phyloP scores from a whole-genome alignment of 805 yeast species.

The Pichia thaimueangensis region DNA sequence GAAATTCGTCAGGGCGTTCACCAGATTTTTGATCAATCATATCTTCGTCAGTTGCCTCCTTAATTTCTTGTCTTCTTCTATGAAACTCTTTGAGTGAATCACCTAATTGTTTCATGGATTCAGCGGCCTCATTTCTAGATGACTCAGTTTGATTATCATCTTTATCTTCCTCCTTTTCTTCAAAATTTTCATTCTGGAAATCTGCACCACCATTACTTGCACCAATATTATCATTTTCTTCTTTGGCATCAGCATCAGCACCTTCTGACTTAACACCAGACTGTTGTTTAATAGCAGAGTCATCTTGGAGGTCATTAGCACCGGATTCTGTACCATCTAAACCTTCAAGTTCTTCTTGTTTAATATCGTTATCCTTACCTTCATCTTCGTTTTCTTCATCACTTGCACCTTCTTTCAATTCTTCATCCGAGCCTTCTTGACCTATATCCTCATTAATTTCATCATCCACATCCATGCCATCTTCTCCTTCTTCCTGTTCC shows the following conservation, averaged over 20 bases:
- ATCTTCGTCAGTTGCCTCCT: conserved; percentile 55
- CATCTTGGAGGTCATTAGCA: conserved; percentile 29
- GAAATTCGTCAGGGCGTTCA: conserved; percentile 78
- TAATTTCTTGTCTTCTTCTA: conserved; percentile 81
- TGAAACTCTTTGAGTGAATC: conserved; percentile 89
- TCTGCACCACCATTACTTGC: conserved; percentile 48
- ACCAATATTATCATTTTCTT: conserved; percentile 57
- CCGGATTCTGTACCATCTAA: conserved; percentile 29
- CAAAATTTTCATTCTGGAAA: conserved; percentile 35
- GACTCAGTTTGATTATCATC: conserved; percentile 48
- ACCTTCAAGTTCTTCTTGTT: conserved; percentile 29
- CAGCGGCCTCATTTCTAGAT: conserved; percentile 62
- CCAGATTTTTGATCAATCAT: conserved; percentile 49
- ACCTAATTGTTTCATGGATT: conserved; percentile 82
- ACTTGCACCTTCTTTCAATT: conserved; percentile 21
- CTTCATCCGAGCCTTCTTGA: conserved; percentile 25
- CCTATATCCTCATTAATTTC: conserved; percentile 27
- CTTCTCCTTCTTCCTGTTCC: conserved; percentile 27
- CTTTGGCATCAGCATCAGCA: conserved; percentile 32
- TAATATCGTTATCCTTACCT: conserved; percentile 23
- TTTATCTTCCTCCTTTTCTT: conserved; percentile 35
- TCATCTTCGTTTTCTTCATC: conserved; percentile 23
- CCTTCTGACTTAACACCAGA: conserved; percentile 32
- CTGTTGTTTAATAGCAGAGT: conserved; percentile 30
- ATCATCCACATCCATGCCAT: conserved; percentile 18